Evolutionary conservation across 2,329 filamentous ascomycete species (phyloP).

Genomic region (Cladophialophora chaetospira): DNA sequence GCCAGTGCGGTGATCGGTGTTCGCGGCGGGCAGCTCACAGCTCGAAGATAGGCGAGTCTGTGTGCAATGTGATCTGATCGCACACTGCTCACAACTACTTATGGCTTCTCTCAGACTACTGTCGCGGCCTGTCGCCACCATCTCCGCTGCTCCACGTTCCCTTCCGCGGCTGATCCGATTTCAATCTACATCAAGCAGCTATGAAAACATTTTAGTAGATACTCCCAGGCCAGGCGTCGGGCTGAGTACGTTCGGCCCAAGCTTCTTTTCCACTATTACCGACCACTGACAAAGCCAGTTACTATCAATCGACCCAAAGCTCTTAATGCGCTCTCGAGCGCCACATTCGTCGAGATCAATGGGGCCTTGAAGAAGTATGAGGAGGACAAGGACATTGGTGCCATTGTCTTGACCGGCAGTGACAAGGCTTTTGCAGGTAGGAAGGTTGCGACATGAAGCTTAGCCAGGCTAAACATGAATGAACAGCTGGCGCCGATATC

Average conservation of each 20-base stretch:
- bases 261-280: not conserved
- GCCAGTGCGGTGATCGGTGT: no score
- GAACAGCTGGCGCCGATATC: constrained; percentile 84
- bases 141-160: constrained; percentile 60
- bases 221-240: constrained; percentile 86
- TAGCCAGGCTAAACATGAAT: constrained; percentile 13
- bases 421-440: constrained; percentile 78
- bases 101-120: constrained; percentile 25
- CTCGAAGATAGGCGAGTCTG: no score
- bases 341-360: constrained; percentile 88
- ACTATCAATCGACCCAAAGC: constrained; percentile 93
- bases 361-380: constrained; percentile 72
- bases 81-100: not conserved
- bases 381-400: constrained; percentile 66
- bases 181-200: constrained; percentile 53
- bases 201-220: constrained; percentile 81
- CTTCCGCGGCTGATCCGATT: constrained; percentile 58
- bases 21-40: no score
- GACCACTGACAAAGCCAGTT: constrained; percentile 49
- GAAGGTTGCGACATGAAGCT: not conserved
- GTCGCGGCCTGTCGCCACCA: constrained; percentile 50
- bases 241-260: constrained; percentile 62
- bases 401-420: constrained; percentile 84
- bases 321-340: constrained; percentile 88
- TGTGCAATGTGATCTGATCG: not conserved